A percentile compares a stretch with the other conserved stretches of the same genome.
Conservation (phyloP, 108 stramenopile species). For the Nitzschia putrida region DNA sequence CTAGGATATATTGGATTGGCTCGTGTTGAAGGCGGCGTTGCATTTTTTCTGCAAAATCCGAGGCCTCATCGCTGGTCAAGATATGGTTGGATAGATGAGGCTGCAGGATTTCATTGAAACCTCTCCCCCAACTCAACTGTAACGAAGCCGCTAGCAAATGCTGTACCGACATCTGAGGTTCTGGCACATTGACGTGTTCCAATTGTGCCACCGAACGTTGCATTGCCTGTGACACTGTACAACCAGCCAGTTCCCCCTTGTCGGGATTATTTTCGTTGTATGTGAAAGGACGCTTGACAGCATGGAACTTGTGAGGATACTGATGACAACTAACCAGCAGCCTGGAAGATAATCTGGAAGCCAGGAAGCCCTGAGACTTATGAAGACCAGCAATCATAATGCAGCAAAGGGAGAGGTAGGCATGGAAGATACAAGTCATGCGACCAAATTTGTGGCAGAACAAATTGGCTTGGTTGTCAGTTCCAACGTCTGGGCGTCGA, state of each 20-base stretch:
- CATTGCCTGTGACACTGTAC: constrained; percentile 49
- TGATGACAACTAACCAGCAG: too few relatives aligned
- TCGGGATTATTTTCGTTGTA: too few relatives aligned
- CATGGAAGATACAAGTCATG: too few relatives aligned
- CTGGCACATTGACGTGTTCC: constrained; percentile 44
- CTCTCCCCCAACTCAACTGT: constrained; percentile 56
- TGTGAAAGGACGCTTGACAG: too few relatives aligned
- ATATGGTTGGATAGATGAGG: background rate
- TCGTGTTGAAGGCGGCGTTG: constrained; percentile 62
- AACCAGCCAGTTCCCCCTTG: constrained; percentile 6
- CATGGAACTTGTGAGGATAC: too few relatives aligned
- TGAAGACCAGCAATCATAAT: too few relatives aligned
- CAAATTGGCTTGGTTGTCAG: too few relatives aligned
- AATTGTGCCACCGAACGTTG: constrained; percentile 46
- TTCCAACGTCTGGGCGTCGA: too few relatives aligned
- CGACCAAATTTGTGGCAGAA: too few relatives aligned
- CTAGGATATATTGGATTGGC: constrained; percentile 93
- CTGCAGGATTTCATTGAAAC: constrained; percentile 54
- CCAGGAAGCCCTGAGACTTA: too few relatives aligned
- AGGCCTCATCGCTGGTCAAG: constrained; percentile 48
- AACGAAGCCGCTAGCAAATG: constrained; percentile 68
- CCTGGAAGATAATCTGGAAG: too few relatives aligned
- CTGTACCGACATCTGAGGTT: constrained; percentile 62
- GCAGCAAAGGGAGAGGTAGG: too few relatives aligned
- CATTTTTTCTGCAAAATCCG: constrained; percentile 40